Evolutionary conservation across 2,329 filamentous ascomycete species (phyloP).

Genomic region (Pseudogymnoascus sp.): DNA sequence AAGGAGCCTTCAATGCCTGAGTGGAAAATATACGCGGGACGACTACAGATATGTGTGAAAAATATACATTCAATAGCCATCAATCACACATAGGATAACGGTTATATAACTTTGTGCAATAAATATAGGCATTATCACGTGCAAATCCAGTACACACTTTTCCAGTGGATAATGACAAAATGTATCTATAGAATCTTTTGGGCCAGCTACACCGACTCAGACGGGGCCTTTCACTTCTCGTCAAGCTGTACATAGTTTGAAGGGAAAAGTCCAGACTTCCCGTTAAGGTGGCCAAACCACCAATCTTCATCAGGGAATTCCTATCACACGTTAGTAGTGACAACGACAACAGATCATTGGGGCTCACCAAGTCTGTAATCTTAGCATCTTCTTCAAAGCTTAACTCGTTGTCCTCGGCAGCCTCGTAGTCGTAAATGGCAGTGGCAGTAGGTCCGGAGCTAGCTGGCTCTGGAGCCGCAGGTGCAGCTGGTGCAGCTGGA

Average conservation of each 20-base stretch:
- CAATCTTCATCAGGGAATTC: slow-evolving; percentile 98
- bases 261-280: slow-evolving; percentile 75
- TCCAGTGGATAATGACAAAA: background rate
- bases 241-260: slow-evolving; percentile 59
- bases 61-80: background rate
- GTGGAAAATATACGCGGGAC: background rate
- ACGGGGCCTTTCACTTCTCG: slow-evolving; percentile 17
- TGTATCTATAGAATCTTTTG: slow-evolving; percentile 3
- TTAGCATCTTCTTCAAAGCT: slow-evolving; percentile 86
- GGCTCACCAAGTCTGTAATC: slow-evolving; percentile 67
- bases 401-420: slow-evolving; percentile 81
- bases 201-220: background rate
- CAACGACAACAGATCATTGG: background rate
- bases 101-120: background rate
- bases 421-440: slow-evolving; percentile 92
- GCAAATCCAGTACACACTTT: background rate
- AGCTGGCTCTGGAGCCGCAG: slow-evolving; percentile 29
- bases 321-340: slow-evolving; percentile 32
- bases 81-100: background rate
- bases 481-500: slow-evolving; percentile 25
- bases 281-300: slow-evolving; percentile 88
- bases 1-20: background rate
- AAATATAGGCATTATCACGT: slow-evolving; percentile 1
- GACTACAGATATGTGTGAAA: background rate
- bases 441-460: slow-evolving; percentile 57